Evolutionary conservation across 176 grass and related monocot species (phyloP), one percentile per base, ranked within the genome.

Genomic region (Aegilops sharonensis): DNA sequence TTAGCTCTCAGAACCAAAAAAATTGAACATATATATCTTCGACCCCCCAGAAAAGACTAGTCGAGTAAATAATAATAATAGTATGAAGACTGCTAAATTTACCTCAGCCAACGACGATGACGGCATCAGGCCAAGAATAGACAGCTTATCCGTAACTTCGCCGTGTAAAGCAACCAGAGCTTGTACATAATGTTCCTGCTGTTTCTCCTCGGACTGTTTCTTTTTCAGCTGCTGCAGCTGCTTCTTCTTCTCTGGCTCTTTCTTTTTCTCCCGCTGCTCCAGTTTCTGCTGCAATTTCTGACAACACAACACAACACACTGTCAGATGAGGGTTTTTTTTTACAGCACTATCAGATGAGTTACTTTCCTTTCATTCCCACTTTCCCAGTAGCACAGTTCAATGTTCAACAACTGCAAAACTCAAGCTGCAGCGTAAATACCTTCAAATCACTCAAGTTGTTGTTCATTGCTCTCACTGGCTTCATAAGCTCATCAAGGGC

Each of bases 401-500:
- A 42, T 42, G 50, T 1, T 54, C 50, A 54, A 2, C 50, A 18
- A 54, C 50, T 54, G 50, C 50, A 54, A 54, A 54, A 54, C 50
- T 29, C 9, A 31, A 43, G 24, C 8, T 71, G 35, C 7, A 36
- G 43, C 43, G 34, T 30, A 24, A n/a, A 73, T 95, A 88, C 90
- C 82, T 92, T 95, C 50, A 88, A 63, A 63, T 90, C 85, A 34
- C 87, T 95, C 74, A 92, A 86, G 66, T 87, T 90, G 25, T 71
- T 83, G 56, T 95, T 95, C 43, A 95, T 87, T 25, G 83, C 81
- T 75, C 88, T 92, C n/a, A 95, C 61, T 42, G 88, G 93, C 42
- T 87, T 88, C 88, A 92, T 74, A 74, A 92, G 74, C 72, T 92
- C 85, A 81, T 95, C 90, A 84, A 92, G 87, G 66, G 88, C 88